Percentiles rank a stretch among this genome's conserved stretches.
Evolutionary conservation across 139 green algal genomes (phyloP).

Genomic region (Pleodorina starrii): DNA sequence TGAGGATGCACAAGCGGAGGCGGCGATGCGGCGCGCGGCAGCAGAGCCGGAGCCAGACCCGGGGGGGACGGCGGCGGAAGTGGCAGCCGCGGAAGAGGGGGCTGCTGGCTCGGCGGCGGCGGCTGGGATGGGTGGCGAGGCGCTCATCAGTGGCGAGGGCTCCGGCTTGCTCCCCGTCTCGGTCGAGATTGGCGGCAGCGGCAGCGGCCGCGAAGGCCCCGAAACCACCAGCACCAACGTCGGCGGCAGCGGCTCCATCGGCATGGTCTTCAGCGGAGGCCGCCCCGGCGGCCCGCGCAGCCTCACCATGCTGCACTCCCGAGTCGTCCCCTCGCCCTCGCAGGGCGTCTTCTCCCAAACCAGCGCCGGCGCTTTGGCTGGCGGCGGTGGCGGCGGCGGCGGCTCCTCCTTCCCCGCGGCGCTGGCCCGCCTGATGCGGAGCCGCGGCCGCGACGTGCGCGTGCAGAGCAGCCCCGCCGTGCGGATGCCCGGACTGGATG

Average conservation of each 20-base stretch:
- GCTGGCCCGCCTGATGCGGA: constrained; percentile 9
- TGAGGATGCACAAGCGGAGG: too few species aligned
- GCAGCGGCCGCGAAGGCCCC: neutral
- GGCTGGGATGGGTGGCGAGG: too few species aligned
- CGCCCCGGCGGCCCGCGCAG: neutral
- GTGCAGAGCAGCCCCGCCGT: neutral
- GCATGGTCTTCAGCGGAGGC: neutral
- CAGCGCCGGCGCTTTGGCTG: neutral
- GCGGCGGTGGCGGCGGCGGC: neutral
- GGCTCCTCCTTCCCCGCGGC: neutral
- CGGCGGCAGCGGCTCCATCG: neutral
- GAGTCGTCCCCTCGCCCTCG: neutral
- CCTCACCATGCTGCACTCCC: neutral
- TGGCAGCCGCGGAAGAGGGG: neutral
- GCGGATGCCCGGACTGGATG: too few species aligned
- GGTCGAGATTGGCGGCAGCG: neutral
- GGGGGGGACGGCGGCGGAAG: neutral
- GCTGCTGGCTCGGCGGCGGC: neutral
- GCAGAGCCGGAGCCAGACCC: too few species aligned
- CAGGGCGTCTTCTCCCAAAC: neutral
- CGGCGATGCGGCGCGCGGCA: neutral
- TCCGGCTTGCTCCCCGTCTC: neutral
- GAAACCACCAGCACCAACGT: neutral
- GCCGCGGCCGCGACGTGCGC: neutral
- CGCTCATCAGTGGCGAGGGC: neutral